Evolutionary conservation across 225 moss, liverwort and hornwort genomes (phyloP).

Genomic region (Neckera pumila): DNA sequence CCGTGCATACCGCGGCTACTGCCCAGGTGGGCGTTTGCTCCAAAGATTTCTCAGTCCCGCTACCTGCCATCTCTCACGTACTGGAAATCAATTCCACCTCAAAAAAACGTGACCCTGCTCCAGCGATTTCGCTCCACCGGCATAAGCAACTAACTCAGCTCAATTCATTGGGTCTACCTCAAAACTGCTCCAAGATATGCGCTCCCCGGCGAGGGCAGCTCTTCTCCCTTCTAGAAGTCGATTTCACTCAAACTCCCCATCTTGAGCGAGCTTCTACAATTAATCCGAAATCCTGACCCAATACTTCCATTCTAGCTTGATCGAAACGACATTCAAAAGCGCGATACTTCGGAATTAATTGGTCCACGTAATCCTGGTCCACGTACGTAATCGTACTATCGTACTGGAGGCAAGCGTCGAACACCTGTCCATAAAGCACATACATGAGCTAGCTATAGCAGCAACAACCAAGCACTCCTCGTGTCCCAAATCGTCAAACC

Average conservation of each 20-base stretch:
- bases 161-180: no score
- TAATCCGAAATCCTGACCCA: neutral
- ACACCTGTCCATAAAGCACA: neutral
- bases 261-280: neutral
- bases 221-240: neutral
- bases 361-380: neutral
- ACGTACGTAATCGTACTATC: neutral
- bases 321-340: neutral
- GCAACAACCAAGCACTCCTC: neutral
- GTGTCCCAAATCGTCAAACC: neutral
- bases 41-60: conserved; percentile 8
- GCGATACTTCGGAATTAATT: neutral
- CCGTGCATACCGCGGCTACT: conserved; percentile 43
- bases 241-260: no score
- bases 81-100: neutral
- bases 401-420: neutral
- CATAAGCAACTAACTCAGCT: neutral
- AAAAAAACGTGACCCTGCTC: neutral
- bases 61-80: neutral
- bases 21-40: conserved; percentile 76
- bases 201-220: neutral
- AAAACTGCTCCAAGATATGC: neutral
- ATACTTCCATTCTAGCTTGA: neutral
- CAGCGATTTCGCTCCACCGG: neutral
- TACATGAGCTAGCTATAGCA: neutral